Evolutionary conservation across 805 yeast genomes (phyloP).

Genomic region (Metschnikowia gruessii): DNA sequence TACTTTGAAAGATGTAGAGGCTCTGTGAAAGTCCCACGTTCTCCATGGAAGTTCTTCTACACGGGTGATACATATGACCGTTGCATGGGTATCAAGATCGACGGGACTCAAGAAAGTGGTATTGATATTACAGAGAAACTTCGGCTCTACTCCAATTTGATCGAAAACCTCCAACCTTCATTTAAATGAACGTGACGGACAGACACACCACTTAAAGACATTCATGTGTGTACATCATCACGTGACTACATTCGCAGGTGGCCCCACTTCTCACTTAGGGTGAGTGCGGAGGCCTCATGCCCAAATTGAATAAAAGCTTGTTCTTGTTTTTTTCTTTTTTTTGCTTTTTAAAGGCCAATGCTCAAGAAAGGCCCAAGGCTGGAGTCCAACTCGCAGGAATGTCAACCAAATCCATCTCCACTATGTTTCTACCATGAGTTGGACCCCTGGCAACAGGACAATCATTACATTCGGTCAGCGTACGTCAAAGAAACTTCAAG

Average conservation of each 20-base stretch:
- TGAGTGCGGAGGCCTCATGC: too few relatives aligned
- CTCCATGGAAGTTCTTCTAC: conserved; percentile 42
- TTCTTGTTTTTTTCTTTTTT: too few relatives aligned
- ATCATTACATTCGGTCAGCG: conserved; percentile 61
- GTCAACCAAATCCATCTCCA: not conserved
- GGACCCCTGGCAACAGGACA: conserved; percentile 73
- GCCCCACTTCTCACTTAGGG: too few relatives aligned
- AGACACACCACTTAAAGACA: not conserved
- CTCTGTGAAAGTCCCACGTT: conserved; percentile 40
- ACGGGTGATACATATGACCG: conserved; percentile 41
- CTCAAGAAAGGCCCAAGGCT: not conserved
- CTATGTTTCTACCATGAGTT: conserved; percentile 50
- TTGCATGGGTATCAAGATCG: conserved; percentile 26
- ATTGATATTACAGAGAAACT: conserved; percentile 18
- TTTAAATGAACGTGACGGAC: conserved; percentile 2
- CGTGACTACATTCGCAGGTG: too few relatives aligned
- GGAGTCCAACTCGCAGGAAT: too few relatives aligned
- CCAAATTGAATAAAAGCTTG: too few relatives aligned
- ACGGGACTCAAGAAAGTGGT: conserved; percentile 13
- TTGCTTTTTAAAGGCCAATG: not conserved
- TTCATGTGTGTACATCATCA: too few relatives aligned
- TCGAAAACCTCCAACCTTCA: conserved; percentile 14
- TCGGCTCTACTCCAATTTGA: conserved; percentile 13
- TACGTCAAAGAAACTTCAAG: conserved; percentile 59
- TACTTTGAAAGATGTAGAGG: conserved; percentile 89